Conservation (phyloP, 1,139 yeast genomes). For the Sugiyamaella japonica region DNA sequence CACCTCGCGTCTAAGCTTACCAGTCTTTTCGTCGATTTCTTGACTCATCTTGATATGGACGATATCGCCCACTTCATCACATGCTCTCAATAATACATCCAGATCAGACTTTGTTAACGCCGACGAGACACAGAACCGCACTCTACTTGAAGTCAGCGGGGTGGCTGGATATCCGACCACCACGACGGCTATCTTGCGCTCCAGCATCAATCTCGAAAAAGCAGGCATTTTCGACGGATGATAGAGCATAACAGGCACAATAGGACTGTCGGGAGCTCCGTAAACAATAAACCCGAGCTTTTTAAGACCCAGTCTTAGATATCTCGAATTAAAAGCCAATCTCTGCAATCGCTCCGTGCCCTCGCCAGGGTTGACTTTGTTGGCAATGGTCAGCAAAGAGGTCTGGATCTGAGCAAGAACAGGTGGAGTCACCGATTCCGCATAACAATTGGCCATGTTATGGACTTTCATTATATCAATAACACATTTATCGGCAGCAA, state of each 20-base stretch:
- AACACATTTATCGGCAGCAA: conserved; percentile 68
- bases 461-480: conserved; percentile 74
- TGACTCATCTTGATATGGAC: conserved; percentile 69
- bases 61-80: conserved; percentile 78
- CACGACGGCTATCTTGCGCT: conserved; percentile 85
- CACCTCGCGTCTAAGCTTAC: conserved; percentile 70
- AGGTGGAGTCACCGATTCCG: conserved; percentile 88
- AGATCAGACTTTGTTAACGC: conserved; percentile 92
- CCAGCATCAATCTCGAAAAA: conserved; percentile 76
- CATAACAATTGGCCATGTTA: conserved; percentile 71
- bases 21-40: conserved; percentile 34
- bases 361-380: conserved; percentile 86
- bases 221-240: conserved; percentile 96
- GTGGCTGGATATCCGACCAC: conserved; percentile 98
- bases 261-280: conserved; percentile 97
- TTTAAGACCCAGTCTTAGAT: conserved; percentile 84
- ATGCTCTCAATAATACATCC: conserved; percentile 71
- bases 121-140: conserved; percentile 88
- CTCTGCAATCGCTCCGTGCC: conserved; percentile 88
- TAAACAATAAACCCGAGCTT: conserved; percentile 90
- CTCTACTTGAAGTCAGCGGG: conserved; percentile 85
- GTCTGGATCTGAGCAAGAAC: conserved; percentile 86
- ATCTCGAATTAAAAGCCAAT: conserved; percentile 93
- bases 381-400: conserved; percentile 74
- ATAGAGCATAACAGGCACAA: conserved; percentile 81